Base-by-base conservation (phyloP, 257 asterid species). In the Scutellaria minor region DNA sequence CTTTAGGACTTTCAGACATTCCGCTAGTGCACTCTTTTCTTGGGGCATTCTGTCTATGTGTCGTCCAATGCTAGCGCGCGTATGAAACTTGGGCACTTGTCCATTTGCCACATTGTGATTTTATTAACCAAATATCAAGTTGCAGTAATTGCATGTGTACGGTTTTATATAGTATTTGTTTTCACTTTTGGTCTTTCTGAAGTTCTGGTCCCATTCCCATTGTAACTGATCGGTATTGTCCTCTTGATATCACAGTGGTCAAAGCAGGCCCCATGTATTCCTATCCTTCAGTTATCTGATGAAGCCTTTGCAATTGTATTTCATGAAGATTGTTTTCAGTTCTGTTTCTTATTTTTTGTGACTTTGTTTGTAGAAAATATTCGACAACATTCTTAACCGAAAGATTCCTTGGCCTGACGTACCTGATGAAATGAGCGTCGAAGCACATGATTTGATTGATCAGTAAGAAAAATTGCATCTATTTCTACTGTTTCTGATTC, bases 371-470 rank as follows among this genome's bases (percentile, higher is more conserved):
- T 71, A 94, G 99, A 88, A 87, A 85, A 91, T 94, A 78, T 94
- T 94, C 63, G 95, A 88, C 69, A 94, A 94, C 83, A 94, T 94
- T 84, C 98, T 94, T 79, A 94, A 94, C 76, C 91, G 96, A 66
- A 91, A 94, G 76, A 90, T 94, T 75, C 99, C 96, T 70, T 91
- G 99, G 99, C 99, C 99, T 12, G 76, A 67, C 14, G 91, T 90
- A 22, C 92, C 96, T 15, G 96, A 90, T 72, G 99, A 95, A 83
- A 90, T 95, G 98, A 92, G 95, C 82, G 75, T 55, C 7, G 99
- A 90, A 70, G 93, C 99, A 31, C 73, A 85, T 71, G 95, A 90
- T 80, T 83, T 95, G 84, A 95, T 95, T 75, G 97, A 95, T 80
- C 83, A 88, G 99, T 95, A 85, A 80, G 93, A 72, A 72, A 74